These are phyloP conservation scores for Yamadazyma dushanensis DNA, from an alignment of 1,139 yeast species.

Conservation along the genomic window DNA sequence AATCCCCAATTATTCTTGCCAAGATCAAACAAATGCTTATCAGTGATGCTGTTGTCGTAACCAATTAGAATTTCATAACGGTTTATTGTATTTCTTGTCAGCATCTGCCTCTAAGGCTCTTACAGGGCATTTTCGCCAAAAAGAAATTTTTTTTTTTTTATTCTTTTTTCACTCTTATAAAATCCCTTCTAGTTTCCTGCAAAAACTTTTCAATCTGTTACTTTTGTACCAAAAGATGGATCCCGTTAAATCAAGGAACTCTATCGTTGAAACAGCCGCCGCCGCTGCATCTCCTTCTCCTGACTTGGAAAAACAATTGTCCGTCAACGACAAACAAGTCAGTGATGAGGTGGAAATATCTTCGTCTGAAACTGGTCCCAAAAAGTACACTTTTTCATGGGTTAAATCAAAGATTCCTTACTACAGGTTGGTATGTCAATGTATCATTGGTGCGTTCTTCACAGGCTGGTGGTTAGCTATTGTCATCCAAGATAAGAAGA, in stretches of 20 bases:
- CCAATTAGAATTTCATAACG: not conserved
- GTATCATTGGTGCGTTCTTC: slow-evolving; percentile 47
- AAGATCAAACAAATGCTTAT: slow-evolving; percentile 1
- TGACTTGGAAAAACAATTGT: slow-evolving; percentile 13
- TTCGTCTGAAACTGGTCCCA: slow-evolving; percentile 9
- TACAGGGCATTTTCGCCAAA: slow-evolving; percentile 3
- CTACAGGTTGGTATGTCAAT: slow-evolving; percentile 25
- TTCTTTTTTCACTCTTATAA: slow-evolving; percentile 1
- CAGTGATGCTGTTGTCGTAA: not conserved
- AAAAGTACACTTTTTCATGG: slow-evolving; percentile 10
- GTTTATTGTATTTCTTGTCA: slow-evolving; percentile 1
- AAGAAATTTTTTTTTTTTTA: slow-evolving; percentile 2
- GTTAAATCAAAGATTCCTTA: slow-evolving; percentile 24
- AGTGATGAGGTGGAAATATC: slow-evolving; percentile 8
- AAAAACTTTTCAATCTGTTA: not conserved
- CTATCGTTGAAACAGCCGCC: slow-evolving; percentile 11
- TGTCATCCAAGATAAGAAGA: slow-evolving; percentile 50
- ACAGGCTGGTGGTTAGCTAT: slow-evolving; percentile 71
- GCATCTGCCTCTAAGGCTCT: slow-evolving; percentile 5
- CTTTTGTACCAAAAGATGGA: slow-evolving; percentile 15
- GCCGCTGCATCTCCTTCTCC: not conserved
- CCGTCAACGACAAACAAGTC: slow-evolving; percentile 8
- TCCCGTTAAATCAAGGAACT: slow-evolving; percentile 15
- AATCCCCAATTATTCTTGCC: too few relatives aligned
- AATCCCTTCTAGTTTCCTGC: not conserved